Evolutionary conservation across 2,329 filamentous ascomycete genomes (phyloP), one percentile per base, ranked within the genome.

Genomic region (Penicillium sp.): DNA sequence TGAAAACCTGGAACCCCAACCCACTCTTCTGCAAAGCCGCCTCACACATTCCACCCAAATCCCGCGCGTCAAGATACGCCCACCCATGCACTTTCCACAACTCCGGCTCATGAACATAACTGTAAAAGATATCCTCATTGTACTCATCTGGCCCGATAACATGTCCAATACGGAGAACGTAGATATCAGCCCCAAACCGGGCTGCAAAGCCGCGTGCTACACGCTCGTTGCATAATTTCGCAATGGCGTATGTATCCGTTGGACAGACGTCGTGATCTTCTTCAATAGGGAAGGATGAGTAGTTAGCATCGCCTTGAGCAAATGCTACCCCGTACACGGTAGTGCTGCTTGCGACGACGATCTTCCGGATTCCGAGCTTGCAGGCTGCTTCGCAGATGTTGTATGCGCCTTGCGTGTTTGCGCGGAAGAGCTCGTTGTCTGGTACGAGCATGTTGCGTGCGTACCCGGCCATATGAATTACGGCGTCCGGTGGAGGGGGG

Each of bases 251-350:
- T 0, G 81, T 80, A 60, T 88, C 86, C 74, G 83, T 85, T 1
- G 85, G 85, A 57, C 85, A 82, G n/a, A 81, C 76, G 62, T 88
- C 85, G 57, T 82, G 79, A 33, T 83, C 79, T 65, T 88, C 85
- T 31, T 84, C 80, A 0, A 88, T 71, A 0, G 85, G 85, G 61
- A 88, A 87, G 3, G 77, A 78, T 26, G 81, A 75, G 65, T 83
- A 88, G 33, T 84, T 78, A 5, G 77, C 70, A 54, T 85, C 78
- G 5, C 85, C 85, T 62, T 87, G 83, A 0, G 82, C 80, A 64
- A 86, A 88, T 60, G 83, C 85, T 0, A 87, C 83, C n/a, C 85
- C 85, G 65, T 88, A 88, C 0, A 81, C 83, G 0, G 83, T 85
- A 63, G 86, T 83, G 39, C 78, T 82, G 58, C 78, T 82, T 1